Evolutionary conservation across 495 filamentous ascomycete genomes (phyloP).

Genomic region (Rhizodiscina lignyota): DNA sequence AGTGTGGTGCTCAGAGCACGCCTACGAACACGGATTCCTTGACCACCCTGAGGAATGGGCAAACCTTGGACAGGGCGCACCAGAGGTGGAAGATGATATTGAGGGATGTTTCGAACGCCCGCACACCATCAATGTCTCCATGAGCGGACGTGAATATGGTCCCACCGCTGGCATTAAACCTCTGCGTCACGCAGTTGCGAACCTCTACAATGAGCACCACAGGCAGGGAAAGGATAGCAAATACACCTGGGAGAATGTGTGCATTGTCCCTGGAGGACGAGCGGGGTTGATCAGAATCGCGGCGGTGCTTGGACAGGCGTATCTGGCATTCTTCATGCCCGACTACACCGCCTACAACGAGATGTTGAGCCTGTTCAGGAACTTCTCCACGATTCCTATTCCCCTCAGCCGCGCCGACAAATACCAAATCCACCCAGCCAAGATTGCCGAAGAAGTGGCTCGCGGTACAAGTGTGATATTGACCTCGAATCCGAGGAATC

Average conservation of each 20-base stretch:
- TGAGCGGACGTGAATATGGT: conserved; percentile 72
- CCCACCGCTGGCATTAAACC: conserved; percentile 89
- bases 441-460: conserved; percentile 80
- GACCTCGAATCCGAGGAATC: conserved; percentile 94
- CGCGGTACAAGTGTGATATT: conserved; percentile 60
- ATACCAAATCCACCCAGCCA: conserved; percentile 83
- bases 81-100: conserved; percentile 88
- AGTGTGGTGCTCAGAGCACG: conserved; percentile 24
- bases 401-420: conserved; percentile 67
- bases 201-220: conserved; percentile 85
- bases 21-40: conserved; percentile 32
- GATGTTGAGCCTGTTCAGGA: conserved; percentile 86
- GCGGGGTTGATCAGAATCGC: conserved; percentile 89
- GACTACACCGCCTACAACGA: conserved; percentile 74
- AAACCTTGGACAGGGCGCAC: conserved; percentile 88
- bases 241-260: conserved; percentile 99
- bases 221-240: conserved; percentile 73
- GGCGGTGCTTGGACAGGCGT: conserved; percentile 82
- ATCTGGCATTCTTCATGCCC: conserved; percentile 39
- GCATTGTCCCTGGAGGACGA: conserved; percentile 85
- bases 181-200: conserved; percentile 74
- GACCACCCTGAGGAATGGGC: conserved; percentile 77
- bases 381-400: conserved; percentile 51
- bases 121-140: conserved; percentile 57
- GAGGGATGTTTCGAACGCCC: conserved; percentile 80